These are phyloP conservation scores for Rubroboletus pulcherrimus DNA, from an alignment of 768 basidiomycete genomes.

Conservation along the genomic window DNA sequence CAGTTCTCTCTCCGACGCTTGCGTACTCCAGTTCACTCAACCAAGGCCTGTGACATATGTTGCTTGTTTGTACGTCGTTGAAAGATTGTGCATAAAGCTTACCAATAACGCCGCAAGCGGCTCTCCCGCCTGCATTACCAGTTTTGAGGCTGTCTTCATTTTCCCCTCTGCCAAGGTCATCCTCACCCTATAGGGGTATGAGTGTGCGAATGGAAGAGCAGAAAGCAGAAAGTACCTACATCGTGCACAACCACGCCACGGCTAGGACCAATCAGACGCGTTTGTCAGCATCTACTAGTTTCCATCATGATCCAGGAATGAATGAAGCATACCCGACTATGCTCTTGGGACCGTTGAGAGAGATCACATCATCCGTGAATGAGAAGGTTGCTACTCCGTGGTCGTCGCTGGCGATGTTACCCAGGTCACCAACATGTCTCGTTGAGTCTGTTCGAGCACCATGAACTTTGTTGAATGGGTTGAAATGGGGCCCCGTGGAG, in stretches of 20 bases:
- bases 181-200: slow-evolving; percentile 49
- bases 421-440: slow-evolving; percentile 74
- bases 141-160: slow-evolving; percentile 71
- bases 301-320: not conserved
- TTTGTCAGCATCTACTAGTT: slow-evolving; percentile 1
- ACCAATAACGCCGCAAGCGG: slow-evolving; percentile 85
- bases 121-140: slow-evolving; percentile 71
- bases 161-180: slow-evolving; percentile 73
- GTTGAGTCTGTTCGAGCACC: slow-evolving; percentile 53
- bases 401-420: slow-evolving; percentile 64
- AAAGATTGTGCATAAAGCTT: slow-evolving; percentile 11
- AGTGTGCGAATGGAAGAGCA: slow-evolving; percentile 7
- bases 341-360: slow-evolving; percentile 62
- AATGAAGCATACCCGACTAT: slow-evolving; percentile 58
- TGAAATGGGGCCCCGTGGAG: slow-evolving; percentile 75
- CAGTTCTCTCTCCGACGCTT: not conserved
- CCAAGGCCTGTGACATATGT: slow-evolving; percentile 14
- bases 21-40: slow-evolving; percentile 6
- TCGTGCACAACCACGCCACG: slow-evolving; percentile 75
- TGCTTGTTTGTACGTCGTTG: not conserved
- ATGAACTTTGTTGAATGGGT: slow-evolving; percentile 62
- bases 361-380: slow-evolving; percentile 57
- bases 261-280: slow-evolving; percentile 29
- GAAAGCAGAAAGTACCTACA: slow-evolving; percentile 32
- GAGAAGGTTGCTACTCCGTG: slow-evolving; percentile 54